Evolutionary conservation across 2,329 filamentous ascomycete species (phyloP).

Genomic region (Arthrinium puccinioides): DNA sequence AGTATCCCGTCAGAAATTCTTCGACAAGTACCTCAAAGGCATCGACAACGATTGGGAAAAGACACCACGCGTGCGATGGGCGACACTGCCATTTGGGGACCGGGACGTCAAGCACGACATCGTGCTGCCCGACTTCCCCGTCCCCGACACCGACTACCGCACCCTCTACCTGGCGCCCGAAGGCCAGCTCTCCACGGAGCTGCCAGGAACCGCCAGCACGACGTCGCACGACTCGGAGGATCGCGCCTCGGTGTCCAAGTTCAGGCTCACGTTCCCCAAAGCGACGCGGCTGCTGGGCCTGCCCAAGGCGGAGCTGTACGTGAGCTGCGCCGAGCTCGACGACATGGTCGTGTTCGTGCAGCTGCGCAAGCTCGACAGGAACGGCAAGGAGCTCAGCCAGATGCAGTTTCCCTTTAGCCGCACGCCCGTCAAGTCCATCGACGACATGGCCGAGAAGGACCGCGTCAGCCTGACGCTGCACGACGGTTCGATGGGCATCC

Average conservation of each 20-base stretch:
- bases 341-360: slow-evolving; percentile 38
- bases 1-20: too few relatives aligned
- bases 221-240: slow-evolving; percentile 26
- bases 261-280: slow-evolving; percentile 31
- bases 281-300: slow-evolving; percentile 34
- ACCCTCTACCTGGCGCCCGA: slow-evolving; percentile 20
- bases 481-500: slow-evolving; percentile 32
- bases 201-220: slow-evolving; percentile 1
- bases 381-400: slow-evolving; percentile 32
- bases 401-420: slow-evolving; percentile 31
- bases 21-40: slow-evolving; percentile 36
- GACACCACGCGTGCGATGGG: slow-evolving; percentile 36
- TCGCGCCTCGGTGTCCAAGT: slow-evolving; percentile 17
- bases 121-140: slow-evolving; percentile 24
- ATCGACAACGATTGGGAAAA: slow-evolving; percentile 37
- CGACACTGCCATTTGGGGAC: slow-evolving; percentile 28
- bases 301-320: slow-evolving; percentile 37
- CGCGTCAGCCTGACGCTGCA: slow-evolving; percentile 31
- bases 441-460: slow-evolving; percentile 25
- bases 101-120: slow-evolving; percentile 23
- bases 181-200: slow-evolving; percentile 4
- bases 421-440: slow-evolving; percentile 17
- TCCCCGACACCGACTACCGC: slow-evolving; percentile 23
- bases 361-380: slow-evolving; percentile 33
- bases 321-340: slow-evolving; percentile 31